Evolutionary conservation across 129 eudicot species (phyloP), one percentile per base, ranked within the genome.

Genomic region (Pseudognaphalium luteoalbum): DNA sequence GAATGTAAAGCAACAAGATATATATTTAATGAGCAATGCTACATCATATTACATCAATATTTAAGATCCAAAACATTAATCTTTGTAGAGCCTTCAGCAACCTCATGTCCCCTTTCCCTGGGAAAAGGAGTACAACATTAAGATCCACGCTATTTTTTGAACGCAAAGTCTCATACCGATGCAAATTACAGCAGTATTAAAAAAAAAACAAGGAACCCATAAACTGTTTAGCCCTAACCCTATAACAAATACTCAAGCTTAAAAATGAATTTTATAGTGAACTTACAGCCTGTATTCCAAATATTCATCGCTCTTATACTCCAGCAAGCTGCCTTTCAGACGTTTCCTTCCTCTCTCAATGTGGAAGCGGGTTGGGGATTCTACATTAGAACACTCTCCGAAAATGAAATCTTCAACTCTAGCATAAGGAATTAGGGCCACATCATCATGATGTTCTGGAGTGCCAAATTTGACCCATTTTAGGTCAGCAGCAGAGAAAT

Each of bases 341-440:
- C 99, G 85, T 80, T 89, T 95, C 52, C 99, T 83, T 71, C 94
- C 96, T 83, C 96, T 87, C 83, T 91, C 96, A 60, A 95, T 91
- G 84, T 95, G 99, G 20, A 95, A 95, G 60, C 86, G 92, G 47
- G 99, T 95, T 17, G 99, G 99, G 66, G 85, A 87, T 84, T 95
- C 99, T 17, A 82, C 88, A 17, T 83, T 95, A 28, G 83, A 83
- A 71, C 96, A 86, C 74, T 95, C 99, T 71, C 99, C 97, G 63
- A 80, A 72, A 37, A 91, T 95, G 70, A 95, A 95, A n/a, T 88
- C 93, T 25, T 95, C 92, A 68, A 89, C 99, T 44, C 97, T 89
- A 44, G 81, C 83, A 76, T 91, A 91, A 21, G 97, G 99, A 66
- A 95, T 91, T 69, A 89, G 87, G 19, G 97, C 99, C 14, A 95